Percentiles rank a stretch among this genome's conserved stretches.
Conservation (phyloP, 2,329 filamentous ascomycete species). For the Grosmannia clavigera region DNA sequence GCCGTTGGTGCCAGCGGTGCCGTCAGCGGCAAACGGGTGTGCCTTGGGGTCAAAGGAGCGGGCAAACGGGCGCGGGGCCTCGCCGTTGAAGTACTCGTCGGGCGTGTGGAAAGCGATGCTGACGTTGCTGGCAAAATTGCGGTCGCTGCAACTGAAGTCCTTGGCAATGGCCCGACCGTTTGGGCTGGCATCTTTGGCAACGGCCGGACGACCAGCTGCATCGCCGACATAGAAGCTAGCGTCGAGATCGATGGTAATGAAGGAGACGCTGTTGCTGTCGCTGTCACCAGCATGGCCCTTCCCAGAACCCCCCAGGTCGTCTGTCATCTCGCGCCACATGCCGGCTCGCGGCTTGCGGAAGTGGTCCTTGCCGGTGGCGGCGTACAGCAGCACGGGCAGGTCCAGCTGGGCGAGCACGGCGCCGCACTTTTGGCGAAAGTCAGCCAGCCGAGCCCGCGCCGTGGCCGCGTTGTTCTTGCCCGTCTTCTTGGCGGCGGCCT, state of each 20-base stretch:
- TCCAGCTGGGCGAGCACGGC: slow-evolving; percentile 60
- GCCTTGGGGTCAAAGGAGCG: slow-evolving; percentile 59
- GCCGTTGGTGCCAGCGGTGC: slow-evolving; percentile 4
- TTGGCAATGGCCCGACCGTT: slow-evolving; percentile 69
- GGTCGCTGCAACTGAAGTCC: slow-evolving; percentile 54
- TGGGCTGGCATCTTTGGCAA: slow-evolving; percentile 36
- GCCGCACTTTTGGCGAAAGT: slow-evolving; percentile 73
- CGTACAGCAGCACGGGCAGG: slow-evolving; percentile 70
- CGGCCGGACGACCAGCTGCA: slow-evolving; percentile 51
- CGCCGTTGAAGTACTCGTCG: slow-evolving; percentile 77
- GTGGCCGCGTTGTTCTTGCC: slow-evolving; percentile 41
- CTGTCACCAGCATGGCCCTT: slow-evolving; percentile 29
- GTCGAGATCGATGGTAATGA: slow-evolving; percentile 45
- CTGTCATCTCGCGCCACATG: slow-evolving; percentile 65
- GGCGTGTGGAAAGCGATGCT: slow-evolving; percentile 74
- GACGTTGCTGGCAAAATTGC: slow-evolving; percentile 77
- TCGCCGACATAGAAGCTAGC: slow-evolving; percentile 82
- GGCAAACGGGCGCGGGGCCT: slow-evolving; percentile 51
- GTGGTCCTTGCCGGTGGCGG: slow-evolving; percentile 68
- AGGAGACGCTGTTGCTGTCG: not conserved
- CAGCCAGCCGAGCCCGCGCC: slow-evolving; percentile 49
- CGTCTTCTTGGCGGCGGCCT: not conserved
- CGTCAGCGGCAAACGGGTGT: slow-evolving; percentile 30
- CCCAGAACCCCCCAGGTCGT: slow-evolving; percentile 21
- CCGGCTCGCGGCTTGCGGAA: slow-evolving; percentile 79